Evolutionary conservation across 441 rosid species (phyloP), one percentile per base, ranked within the genome.

Genomic region (Adansonia grandidieri): DNA sequence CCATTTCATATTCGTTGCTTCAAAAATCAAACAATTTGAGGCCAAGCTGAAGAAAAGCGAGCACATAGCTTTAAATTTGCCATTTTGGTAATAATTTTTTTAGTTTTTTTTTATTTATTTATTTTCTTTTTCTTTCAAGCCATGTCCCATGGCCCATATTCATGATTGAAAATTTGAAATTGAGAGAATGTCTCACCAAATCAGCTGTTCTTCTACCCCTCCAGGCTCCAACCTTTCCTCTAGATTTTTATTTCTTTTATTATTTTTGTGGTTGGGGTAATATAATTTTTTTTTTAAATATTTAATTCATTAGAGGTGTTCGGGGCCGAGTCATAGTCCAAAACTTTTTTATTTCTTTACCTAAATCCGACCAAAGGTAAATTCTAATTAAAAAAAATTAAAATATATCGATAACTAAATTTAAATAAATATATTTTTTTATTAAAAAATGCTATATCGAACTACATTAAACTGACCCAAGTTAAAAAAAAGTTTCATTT

Each of bases 1-100:
- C 75, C 75, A 56, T 37, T 11, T 10, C 63, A 32, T 72, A 54
- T 72, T 56, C 64, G 56, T 54, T 54, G 62, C 64, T 72, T 72
- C 75, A 10, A 4, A 53, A 71, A 54, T 32, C n/a, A 54, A 54
- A 54, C 32, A 50, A 13, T n/a, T 15, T 1, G 73, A 48, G 58
- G 54, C 47, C 61, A 15, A 40, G 28, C 64, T 54, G 67, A n/a
- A 72, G n/a, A 56, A 54, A 56, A 37, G 75, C 32, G 50, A 32
- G 40, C 64, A 28, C 4, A 14, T 14, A 2, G 28, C 74, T 71
- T 71, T 53, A 53, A 71, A 71, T 62, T 54, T 42, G 47, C 32
- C 63, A 71, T 54, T 71, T 71, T 2, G 48, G 10, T 51, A n/a
- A 71, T 32, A 10, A 45, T 47, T 2, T 6, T 10, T 24, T 24